These are phyloP conservation scores for Ambispora gerdemannii DNA, from an alignment of 192 early-diverging fungal species.

Conservation along the genomic window DNA sequence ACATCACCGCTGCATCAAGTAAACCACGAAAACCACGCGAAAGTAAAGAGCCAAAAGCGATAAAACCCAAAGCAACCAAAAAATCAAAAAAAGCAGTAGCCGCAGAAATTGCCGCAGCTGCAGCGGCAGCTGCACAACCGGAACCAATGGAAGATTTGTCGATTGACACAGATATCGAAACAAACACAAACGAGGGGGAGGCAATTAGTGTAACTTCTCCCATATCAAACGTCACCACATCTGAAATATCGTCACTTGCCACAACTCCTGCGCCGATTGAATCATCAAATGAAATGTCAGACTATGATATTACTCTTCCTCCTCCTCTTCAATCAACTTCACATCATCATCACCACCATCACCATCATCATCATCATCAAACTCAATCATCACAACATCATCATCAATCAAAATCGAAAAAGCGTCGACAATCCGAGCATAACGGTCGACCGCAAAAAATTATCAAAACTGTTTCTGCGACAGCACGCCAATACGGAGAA, in stretches of 20 bases:
- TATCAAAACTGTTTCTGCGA: slow-evolving; percentile 14
- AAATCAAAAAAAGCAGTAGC: slow-evolving; percentile 29
- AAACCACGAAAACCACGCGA: slow-evolving; percentile 47
- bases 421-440: slow-evolving; percentile 28
- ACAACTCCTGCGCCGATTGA: slow-evolving; percentile 22
- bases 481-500: slow-evolving; percentile 34
- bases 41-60: slow-evolving; percentile 32
- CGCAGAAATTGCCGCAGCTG: neutral
- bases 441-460: slow-evolving; percentile 27
- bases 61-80: slow-evolving; percentile 36
- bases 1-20: slow-evolving; percentile 47
- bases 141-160: slow-evolving; percentile 19
- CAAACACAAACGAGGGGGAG: too few relatives aligned
- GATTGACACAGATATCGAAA: slow-evolving; percentile 27
- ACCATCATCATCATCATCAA: slow-evolving; percentile 29
- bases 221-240: slow-evolving; percentile 4
- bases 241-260: slow-evolving; percentile 19
- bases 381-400: neutral
- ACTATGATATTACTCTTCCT: neutral
- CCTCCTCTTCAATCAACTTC: neutral
- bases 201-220: slow-evolving; percentile 32
- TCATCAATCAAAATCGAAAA: slow-evolving; percentile 8
- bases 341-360: slow-evolving; percentile 27
- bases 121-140: slow-evolving; percentile 8
- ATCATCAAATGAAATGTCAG: slow-evolving; percentile 27